Base-by-base conservation (phyloP, 2,329 filamentous ascomycete species). In the Nemania bipapillata region DNA sequence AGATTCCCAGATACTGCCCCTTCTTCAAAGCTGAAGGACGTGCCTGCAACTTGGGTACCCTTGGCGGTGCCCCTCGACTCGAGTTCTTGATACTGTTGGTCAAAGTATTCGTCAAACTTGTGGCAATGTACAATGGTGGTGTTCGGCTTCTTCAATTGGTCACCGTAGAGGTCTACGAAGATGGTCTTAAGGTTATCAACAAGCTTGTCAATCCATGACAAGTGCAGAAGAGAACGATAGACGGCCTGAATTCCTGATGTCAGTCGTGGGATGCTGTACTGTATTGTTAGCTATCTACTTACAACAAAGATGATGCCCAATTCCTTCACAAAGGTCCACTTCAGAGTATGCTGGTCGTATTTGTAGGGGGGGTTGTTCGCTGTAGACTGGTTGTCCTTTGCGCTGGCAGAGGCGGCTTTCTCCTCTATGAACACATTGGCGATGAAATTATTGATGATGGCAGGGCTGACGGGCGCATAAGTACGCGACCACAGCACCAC, bases 381-480 rank as follows among this genome's bases (percentile, higher is more conserved):
- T 15, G 89, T 86, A 6, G 89, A 88, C 57, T 81, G 83, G 55
- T 85, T 81, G 69, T 89, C 87, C 72, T 89, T 88, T 60, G 89
- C 85, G 63, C 87, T 84, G 61, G 86, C 85, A 58, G 85, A 85
- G 66, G 89, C 86, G 68, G 88, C 87, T 80, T 92, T 94, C 84
- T 97, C 95, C 82, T 99, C 96, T 78, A 99, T 97, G 80, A 99
- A 97, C 78, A 97, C 93, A 81, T 98, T 94, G 79, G 91, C 90
- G 81, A 99, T 97, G 80, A 99, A 91, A 84, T 89, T 92, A 85
- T 99, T 97, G 84, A 99, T 90, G 72, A 97, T 86, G 75, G 91
- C 90, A 50, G 92, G 88, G 79, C 90, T 94, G 78, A 97, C 89
- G 1, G 91, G 87, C 63, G 91, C 89, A 80, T 95, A 97, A 28